These are phyloP conservation scores for maize (Zea mays) DNA, from an alignment of 176 grass and related monocot genomes.

Conservation along the genomic window Zm-B73-REFERENCE-NAM-5.0 NC_050104.1:98703001-98703500, in stretches of 20 bases:
- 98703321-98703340: conserved; percentile 73
- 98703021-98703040: conserved; percentile 9
- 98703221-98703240: conserved; percentile 9
- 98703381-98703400: conserved; percentile 88
- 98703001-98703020: background rate
- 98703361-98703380: conserved; percentile 93
- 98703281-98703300: conserved; percentile 84
- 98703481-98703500: conserved; percentile 1
- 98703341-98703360: conserved; percentile 90
- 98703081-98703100: background rate
- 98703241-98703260: conserved; percentile 91
- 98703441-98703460: conserved; percentile 81
- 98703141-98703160: conserved; percentile 4
- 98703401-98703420: conserved; percentile 92
- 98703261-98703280: conserved; percentile 88
- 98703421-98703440: conserved; percentile 95
- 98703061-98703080: background rate
- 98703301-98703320: conserved; percentile 73
- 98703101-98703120: background rate
- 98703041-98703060: conserved; percentile 1
- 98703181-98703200: conserved; percentile 23
- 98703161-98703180: conserved; percentile 3
- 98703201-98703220: background rate
- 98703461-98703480: background rate
- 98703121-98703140: conserved; percentile 1